Base-by-base conservation (phyloP, 225 moss, liverwort and hornwort species). In the Physcomitrium patens region DNA sequence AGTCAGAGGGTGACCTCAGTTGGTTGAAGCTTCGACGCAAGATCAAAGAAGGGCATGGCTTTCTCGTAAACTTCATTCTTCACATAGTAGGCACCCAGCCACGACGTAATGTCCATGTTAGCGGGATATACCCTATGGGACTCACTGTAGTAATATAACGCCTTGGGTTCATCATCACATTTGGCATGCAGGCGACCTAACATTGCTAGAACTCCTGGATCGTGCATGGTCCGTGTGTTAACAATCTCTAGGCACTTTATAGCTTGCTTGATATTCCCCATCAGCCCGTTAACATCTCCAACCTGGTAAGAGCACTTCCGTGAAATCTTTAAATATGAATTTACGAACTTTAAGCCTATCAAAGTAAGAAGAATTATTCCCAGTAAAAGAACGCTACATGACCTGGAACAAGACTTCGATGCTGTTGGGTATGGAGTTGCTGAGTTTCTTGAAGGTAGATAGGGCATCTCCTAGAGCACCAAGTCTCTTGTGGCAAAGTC, bases 221-320 rank as follows among this genome's bases (percentile, higher is more conserved):
- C 93, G 59, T 99, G 87, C 85, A 92, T 78, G 50, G 89, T 84
- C 58, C 79, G 78, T 10, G 92, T 95, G 61, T 92, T 95, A 55
- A 99, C 95, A 80, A 93, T 91, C 81, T 95, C 95, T 15, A 99
- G 72, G 91, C 99, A 99, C 60, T 95, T 93, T 61, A 99, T 88
- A 16, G 93, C 93, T 81, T 93, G 90, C 20, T 69, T 73, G 72
- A 86, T 87, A 77, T 99, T 93, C 28, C 93, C 93, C 85, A 95
- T 81, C 79, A 99, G 80, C 67, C 93, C 92, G 45, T 83, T 83
- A 55, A 92, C 67, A 13, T 99, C 85, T 55, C 95, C 99, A 76
- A 99, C 89, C 88, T 95, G 76, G 13, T 62, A 52, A 68, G 63
- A 15, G 67, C 46, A 65, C 60, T 41, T 62, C 60, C 31, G 17